phyloP scores from a whole-genome alignment of 441 rosid genomes.

The Populus trichocarpa region DNA sequence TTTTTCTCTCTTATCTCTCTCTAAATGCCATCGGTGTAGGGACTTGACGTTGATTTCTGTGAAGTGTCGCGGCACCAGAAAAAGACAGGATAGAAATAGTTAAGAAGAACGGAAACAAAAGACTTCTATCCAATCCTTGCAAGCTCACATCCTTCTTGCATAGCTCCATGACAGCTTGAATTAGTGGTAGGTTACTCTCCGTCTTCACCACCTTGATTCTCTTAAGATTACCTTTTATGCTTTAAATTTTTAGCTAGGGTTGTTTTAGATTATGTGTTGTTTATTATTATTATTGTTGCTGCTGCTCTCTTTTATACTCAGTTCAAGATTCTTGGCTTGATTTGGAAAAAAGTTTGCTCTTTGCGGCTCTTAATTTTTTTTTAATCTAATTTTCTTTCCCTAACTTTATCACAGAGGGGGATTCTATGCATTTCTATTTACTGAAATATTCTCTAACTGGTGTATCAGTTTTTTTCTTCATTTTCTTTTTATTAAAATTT shows the following conservation, averaged over 20 bases:
- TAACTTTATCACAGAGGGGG: not conserved
- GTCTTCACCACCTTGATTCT: not conserved
- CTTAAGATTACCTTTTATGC: not conserved
- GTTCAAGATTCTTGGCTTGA: conserved; percentile 2
- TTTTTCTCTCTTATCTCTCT: not conserved
- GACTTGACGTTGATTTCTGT: not conserved
- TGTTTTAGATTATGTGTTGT: conserved; percentile 4
- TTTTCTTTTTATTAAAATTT: not conserved
- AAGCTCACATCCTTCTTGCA: not conserved
- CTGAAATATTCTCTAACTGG: not conserved
- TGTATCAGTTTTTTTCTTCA: not conserved
- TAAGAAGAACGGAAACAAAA: not conserved
- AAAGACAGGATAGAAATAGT: not conserved
- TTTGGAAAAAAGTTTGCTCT: not conserved
- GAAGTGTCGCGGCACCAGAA: not conserved
- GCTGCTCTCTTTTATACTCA: not conserved
- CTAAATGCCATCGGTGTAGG: not conserved
- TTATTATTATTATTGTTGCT: not conserved
- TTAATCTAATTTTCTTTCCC: not conserved
- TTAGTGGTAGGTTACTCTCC: not conserved
- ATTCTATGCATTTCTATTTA: conserved; percentile 1
- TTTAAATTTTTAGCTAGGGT: conserved; percentile 21
- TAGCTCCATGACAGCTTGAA: not conserved
- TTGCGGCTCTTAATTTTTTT: not conserved
- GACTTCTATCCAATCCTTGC: not conserved